Conservation (phyloP, 1,139 yeast species). For the Suhomyces yuchorum region DNA sequence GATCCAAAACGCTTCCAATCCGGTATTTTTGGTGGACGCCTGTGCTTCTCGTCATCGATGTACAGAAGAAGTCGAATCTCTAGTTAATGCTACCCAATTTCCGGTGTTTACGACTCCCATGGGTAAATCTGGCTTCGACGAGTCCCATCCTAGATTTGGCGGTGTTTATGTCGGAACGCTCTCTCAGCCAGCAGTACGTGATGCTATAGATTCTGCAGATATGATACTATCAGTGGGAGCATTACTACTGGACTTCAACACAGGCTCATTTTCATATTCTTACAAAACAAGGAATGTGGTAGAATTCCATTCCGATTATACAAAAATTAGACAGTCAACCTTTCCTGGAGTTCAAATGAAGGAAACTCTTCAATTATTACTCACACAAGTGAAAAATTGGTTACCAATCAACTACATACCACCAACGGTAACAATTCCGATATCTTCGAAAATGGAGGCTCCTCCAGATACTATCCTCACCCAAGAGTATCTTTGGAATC, state of each 20-base stretch:
- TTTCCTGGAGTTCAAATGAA: conserved; percentile 43
- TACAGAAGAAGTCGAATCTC: conserved; percentile 31
- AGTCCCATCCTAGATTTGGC: conserved; percentile 21
- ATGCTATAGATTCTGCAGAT: conserved; percentile 23
- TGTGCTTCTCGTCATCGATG: conserved; percentile 40
- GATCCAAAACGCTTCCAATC: conserved; percentile 32
- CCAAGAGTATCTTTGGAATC: conserved; percentile 84
- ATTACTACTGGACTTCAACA: conserved; percentile 42
- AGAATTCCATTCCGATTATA: conserved; percentile 44
- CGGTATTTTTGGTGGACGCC: conserved; percentile 40
- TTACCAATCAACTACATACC: conserved; percentile 14
- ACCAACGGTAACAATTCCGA: conserved; percentile 16
- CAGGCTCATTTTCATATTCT: conserved; percentile 44
- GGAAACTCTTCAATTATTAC: conserved; percentile 25
- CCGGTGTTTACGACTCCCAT: conserved; percentile 24
- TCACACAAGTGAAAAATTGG: conserved; percentile 12
- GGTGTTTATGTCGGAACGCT: conserved; percentile 27
- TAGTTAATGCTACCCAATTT: conserved; percentile 36
- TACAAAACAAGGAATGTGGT: conserved; percentile 39
- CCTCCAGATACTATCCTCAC: conserved; percentile 41
- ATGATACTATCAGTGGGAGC: conserved; percentile 30
- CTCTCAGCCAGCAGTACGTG: conserved; percentile 23
- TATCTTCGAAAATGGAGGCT: conserved; percentile 26
- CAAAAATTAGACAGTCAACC: conserved; percentile 37
- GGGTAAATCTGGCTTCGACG: conserved; percentile 25